phyloP scores from a whole-genome alignment of 805 yeast genomes.

The Maudiozyma serrabonitensis region DNA sequence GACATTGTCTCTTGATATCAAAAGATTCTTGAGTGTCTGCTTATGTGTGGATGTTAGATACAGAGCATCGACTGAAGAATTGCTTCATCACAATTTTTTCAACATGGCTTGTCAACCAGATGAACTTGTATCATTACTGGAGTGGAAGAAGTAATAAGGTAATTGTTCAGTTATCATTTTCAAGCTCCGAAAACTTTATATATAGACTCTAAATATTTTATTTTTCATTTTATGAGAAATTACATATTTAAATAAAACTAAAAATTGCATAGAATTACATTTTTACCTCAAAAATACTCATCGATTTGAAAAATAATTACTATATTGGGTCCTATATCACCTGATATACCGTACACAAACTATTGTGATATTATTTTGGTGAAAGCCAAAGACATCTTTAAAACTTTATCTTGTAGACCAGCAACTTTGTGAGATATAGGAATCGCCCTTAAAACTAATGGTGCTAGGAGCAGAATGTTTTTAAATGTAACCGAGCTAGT shows the following conservation, averaged over 20 bases:
- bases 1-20: slow-evolving; percentile 64
- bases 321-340: too few species aligned
- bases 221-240: neutral
- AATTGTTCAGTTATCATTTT: too few species aligned
- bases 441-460: slow-evolving; percentile 25
- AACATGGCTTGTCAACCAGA: slow-evolving; percentile 50
- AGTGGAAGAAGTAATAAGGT: slow-evolving; percentile 32
- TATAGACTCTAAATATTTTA: neutral
- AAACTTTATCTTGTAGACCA: slow-evolving; percentile 22
- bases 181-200: neutral
- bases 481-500: slow-evolving; percentile 5
- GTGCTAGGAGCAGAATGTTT: slow-evolving; percentile 17
- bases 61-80: slow-evolving; percentile 84
- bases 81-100: slow-evolving; percentile 67
- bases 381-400: slow-evolving; percentile 21
- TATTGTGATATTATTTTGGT: slow-evolving; percentile 15
- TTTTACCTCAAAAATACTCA: neutral
- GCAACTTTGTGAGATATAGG: slow-evolving; percentile 26
- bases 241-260: neutral
- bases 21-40: slow-evolving; percentile 81
- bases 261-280: neutral
- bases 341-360: neutral
- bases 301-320: too few species aligned
- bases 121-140: slow-evolving; percentile 51
- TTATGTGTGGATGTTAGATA: slow-evolving; percentile 88